phyloP scores from a whole-genome alignment of 176 grass and related monocot species.

The Thalia dealbata region DNA sequence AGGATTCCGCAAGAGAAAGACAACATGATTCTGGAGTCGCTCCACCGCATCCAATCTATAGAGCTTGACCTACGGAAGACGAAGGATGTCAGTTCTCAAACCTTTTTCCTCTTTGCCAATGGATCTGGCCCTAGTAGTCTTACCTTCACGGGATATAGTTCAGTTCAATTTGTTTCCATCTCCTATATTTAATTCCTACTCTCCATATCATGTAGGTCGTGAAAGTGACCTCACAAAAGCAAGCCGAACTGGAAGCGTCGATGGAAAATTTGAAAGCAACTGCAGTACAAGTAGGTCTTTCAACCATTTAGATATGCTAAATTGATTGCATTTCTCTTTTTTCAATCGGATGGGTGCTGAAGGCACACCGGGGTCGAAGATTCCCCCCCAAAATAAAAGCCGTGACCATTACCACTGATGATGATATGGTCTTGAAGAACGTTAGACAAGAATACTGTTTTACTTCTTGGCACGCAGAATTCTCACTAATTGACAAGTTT shows the following conservation, averaged over 20 bases:
- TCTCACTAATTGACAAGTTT: neutral
- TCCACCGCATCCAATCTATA: slow-evolving; percentile 32
- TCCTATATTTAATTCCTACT: neutral
- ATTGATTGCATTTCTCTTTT: neutral
- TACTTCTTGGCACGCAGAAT: neutral
- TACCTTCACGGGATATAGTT: neutral
- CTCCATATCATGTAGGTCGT: slow-evolving; percentile 20
- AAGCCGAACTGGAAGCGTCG: slow-evolving; percentile 23
- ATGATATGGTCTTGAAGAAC: too few species aligned
- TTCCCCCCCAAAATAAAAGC: neutral
- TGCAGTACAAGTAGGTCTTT: slow-evolving; percentile 23
- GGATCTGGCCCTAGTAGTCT: neutral
- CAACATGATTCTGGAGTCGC: slow-evolving; percentile 27
- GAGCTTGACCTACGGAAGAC: slow-evolving; percentile 36
- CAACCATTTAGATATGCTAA: neutral
- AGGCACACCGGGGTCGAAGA: too few species aligned
- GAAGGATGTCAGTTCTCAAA: slow-evolving; percentile 23
- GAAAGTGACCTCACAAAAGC: slow-evolving; percentile 35
- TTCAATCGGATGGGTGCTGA: too few species aligned
- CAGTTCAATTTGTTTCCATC: neutral
- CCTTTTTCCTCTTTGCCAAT: neutral
- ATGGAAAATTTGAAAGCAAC: slow-evolving; percentile 24
- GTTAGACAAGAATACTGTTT: neutral
- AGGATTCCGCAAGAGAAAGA: slow-evolving; percentile 36
- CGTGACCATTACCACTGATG: too few species aligned